Conservation (phyloP, 1,284 basidiomycete genomes). For the Trichosporon sp. region DNA sequence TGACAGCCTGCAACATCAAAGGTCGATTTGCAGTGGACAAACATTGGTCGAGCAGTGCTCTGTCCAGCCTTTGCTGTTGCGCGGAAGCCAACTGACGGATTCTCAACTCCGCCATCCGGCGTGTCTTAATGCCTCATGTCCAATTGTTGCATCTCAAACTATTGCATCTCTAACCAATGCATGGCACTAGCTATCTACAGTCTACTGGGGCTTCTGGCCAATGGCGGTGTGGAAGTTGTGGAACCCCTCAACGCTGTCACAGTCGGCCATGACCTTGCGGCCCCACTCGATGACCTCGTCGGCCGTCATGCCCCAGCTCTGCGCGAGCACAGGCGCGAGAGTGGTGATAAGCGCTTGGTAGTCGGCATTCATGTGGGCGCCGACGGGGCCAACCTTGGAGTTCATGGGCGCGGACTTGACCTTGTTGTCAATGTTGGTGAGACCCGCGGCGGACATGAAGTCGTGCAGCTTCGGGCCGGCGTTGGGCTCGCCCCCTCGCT, state of each 20-base stretch:
- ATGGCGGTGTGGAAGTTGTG: slow-evolving; percentile 9
- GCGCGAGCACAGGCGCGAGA: neutral
- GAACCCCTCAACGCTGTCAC: slow-evolving; percentile 1
- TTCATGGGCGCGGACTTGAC: slow-evolving; percentile 6
- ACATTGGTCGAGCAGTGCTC: too few relatives aligned
- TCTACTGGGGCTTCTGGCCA: slow-evolving; percentile 1
- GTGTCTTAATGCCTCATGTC: too few relatives aligned
- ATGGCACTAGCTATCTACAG: neutral
- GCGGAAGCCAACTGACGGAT: too few relatives aligned
- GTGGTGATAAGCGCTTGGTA: slow-evolving; percentile 1
- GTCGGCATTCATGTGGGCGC: slow-evolving; percentile 3
- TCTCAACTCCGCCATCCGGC: too few relatives aligned
- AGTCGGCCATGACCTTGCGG: neutral
- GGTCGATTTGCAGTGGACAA: too few relatives aligned
- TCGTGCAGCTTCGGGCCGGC: slow-evolving; percentile 17
- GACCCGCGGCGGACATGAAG: slow-evolving; percentile 28
- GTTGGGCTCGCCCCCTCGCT: slow-evolving; percentile 24
- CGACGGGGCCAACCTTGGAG: slow-evolving; percentile 2
- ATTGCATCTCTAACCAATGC: too few relatives aligned
- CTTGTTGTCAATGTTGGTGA: slow-evolving; percentile 21
- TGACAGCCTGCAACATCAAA: too few relatives aligned
- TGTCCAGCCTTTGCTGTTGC: too few relatives aligned
- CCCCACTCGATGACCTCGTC: neutral
- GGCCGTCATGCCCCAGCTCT: neutral
- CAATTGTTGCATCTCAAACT: too few relatives aligned